Base-by-base conservation (phyloP, 78 protist genomes). In the Dictyostelium citrinum region DNA sequence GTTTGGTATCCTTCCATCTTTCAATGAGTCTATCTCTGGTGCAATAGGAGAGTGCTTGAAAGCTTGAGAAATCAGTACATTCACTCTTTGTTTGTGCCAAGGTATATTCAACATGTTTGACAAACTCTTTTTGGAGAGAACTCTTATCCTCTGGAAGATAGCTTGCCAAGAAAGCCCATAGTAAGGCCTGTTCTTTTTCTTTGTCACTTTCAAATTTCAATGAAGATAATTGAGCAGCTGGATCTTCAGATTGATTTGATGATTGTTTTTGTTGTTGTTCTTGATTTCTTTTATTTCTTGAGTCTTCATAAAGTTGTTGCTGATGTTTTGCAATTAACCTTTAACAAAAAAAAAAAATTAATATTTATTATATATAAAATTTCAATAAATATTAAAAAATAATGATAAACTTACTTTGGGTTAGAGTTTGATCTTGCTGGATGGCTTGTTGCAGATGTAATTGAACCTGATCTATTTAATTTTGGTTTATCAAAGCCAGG, bases 1-100 rank as follows among this genome's bases (percentile, higher is more conserved):
- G 35, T 33, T 82, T 70, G 22, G 99, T 95, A 75, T 95, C 97
- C 90, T 95, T 95, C 97, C 97, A 95, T 78, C 97, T 43, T 39
- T 95, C 97, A 45, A 90, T 95, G 11, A 95, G 61, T 41, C 97
- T 61, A 71, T 95, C 97, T 12, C 96, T 70, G 24, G 90, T 51
- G n/a, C 95, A 72, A 17, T n/a, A 39, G 1, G 97, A 90, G 4
- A 95, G 41, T 11, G 98, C 96, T 39, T 77, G 91, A 58, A 84
- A 97, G 2, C 86, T 74, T 5, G 93, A 83, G 24, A 90, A 81
- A 41, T 81, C 33, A 17, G 84, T 80, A 3, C 84, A 41, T 49
- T 92, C 93, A 58, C n/a, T 45, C 33, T 72, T 58, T 7, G 96
- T 82, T 17, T 96, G 93, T 0, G 97, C 97, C 24, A 93, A 71